Conservation (phyloP, 1,284 basidiomycete genomes). For the Lignosus rhinocerotis region DNA sequence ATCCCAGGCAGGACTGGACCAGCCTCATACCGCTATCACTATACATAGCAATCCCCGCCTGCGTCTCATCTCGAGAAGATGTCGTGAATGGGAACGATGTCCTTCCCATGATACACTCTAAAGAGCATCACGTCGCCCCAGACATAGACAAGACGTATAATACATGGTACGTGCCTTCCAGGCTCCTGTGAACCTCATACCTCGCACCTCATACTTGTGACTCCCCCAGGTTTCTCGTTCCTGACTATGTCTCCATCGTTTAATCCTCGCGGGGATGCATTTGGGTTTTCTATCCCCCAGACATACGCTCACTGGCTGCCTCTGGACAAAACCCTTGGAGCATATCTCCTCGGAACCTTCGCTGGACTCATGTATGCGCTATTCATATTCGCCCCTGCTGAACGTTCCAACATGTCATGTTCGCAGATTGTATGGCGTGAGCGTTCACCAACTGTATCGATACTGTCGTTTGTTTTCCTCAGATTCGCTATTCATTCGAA, state of each 20-base stretch:
- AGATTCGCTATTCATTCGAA: conserved; percentile 2
- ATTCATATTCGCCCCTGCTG: neutral
- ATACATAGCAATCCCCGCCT: neutral
- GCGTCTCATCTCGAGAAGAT: too few relatives aligned
- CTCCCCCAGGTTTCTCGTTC: too few relatives aligned
- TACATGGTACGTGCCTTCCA: too few relatives aligned
- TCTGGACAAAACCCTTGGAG: conserved; percentile 6
- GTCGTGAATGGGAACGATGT: too few relatives aligned
- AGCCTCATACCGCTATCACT: neutral
- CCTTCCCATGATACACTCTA: too few relatives aligned
- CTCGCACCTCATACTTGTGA: too few relatives aligned
- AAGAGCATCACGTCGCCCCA: too few relatives aligned
- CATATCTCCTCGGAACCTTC: conserved; percentile 6
- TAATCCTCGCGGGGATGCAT: neutral
- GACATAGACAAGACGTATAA: too few relatives aligned
- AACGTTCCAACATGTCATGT: neutral
- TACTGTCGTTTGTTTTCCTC: conserved; percentile 1
- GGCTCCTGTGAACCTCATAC: too few relatives aligned
- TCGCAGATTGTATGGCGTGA: conserved; percentile 6
- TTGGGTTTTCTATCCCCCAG: neutral
- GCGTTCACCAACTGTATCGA: conserved; percentile 7
- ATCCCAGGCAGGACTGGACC: neutral
- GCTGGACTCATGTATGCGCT: conserved; percentile 1
- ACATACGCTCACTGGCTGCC: neutral
- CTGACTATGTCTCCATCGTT: neutral